Evolutionary conservation across 352 stramenopile species (phyloP).

Genomic region (Globisporangium barbulae): DNA sequence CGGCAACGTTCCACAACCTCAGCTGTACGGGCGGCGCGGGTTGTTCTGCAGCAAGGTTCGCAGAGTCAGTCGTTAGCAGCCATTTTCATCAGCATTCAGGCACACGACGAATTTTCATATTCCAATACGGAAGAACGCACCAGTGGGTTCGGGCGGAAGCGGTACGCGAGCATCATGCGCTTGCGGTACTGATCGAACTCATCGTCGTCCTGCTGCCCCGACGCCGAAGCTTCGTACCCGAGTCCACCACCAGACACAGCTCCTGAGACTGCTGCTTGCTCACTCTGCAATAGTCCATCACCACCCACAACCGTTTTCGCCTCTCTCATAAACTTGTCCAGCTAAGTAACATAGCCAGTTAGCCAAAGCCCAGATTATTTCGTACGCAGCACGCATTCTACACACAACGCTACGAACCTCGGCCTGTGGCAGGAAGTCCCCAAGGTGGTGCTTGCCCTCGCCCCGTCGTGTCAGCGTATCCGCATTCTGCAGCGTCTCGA

Average conservation of each 20-base stretch:
- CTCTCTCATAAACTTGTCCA: conserved; percentile 16
- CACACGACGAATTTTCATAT: neutral
- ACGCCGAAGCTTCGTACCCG: neutral
- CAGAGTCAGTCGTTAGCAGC: neutral
- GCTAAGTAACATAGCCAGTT: neutral
- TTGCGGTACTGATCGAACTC: conserved; percentile 29
- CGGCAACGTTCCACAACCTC: too few species aligned
- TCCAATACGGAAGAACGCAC: conserved; percentile 1
- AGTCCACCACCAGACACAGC: conserved; percentile 3
- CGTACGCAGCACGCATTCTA: neutral
- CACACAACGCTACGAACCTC: conserved; percentile 8
- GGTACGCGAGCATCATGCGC: conserved; percentile 25
- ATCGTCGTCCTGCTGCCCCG: conserved; percentile 15
- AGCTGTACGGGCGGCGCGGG: conserved; percentile 20
- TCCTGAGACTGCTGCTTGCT: neutral
- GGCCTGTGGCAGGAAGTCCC: conserved; percentile 19
- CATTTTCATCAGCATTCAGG: too few species aligned
- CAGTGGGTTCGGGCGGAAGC: conserved; percentile 23
- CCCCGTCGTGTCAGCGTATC: conserved; percentile 11
- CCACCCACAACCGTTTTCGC: neutral
- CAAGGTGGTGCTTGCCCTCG: conserved; percentile 23
- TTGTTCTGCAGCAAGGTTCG: conserved; percentile 16
- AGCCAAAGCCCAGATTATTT: neutral
- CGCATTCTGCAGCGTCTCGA: conserved; percentile 20
- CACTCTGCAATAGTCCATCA: neutral